Evolutionary conservation across 371 early-diverging fungal species (phyloP), one percentile per base, ranked within the genome.

Genomic region (Syncephalastrum racemosum): DNA sequence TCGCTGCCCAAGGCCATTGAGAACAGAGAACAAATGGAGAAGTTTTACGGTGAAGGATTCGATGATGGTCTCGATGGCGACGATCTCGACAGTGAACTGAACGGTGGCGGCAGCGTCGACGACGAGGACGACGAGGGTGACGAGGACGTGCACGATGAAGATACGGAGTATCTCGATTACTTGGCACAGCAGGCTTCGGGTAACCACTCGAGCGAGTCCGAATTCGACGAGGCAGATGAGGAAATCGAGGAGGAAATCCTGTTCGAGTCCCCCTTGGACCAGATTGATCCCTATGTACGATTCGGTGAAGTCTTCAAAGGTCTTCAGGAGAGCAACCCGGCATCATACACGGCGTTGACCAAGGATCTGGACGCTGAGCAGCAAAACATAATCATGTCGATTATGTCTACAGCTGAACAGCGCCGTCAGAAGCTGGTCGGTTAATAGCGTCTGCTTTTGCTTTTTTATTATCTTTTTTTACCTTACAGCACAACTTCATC

Each of bases 181-280:
- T 70, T 90, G 58, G 83, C 87, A 4, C 72, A 77, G 56, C 79
- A 84, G 66, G 86, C 82, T 5, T 57, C 50, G 40, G 52, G 43
- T 16, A 62, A 46, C 31, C 63, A 62, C 23, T 61, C 68, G 4
- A 46, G 60, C 7, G 65, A 71, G 10, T 52, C 56, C 25, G 81
- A 84, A 4, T 86, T 85, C 12, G 84, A 85, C 13, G 85, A 81
- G 16, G 70, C 82, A 5, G 80, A 87, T n/a, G 87, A 84, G 19
- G 79, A 82, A 27, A 80, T 91, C 25, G 83, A 86, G 22, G 93
- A 93, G 66, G 92, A 93, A 60, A 74, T 88, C 13, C 63, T 84
- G 52, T 89, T 89, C 56, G 89, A 89, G 59, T 90, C 93, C 1
- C 93, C 94, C 14, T 73, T 95, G 57, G 97, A 96, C 62, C 73